These are phyloP conservation scores for Nymphaea thermarum DNA, from an alignment of 164 flowering plant genomes.

Conservation along the genomic window DNA sequence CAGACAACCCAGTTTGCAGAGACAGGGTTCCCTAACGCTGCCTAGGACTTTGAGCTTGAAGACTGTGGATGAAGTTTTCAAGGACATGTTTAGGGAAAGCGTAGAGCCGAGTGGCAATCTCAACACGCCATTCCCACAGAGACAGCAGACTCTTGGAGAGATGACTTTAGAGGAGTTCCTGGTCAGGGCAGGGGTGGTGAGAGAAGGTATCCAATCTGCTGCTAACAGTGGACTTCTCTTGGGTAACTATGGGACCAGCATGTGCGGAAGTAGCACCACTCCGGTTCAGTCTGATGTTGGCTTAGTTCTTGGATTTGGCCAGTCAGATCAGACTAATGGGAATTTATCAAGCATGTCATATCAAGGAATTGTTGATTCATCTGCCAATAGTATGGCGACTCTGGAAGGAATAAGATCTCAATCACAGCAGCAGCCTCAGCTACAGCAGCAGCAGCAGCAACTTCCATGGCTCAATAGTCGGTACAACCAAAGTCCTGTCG, in stretches of 20 bases:
- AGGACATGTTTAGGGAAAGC: constrained; percentile 35
- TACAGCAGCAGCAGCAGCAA: constrained; percentile 14
- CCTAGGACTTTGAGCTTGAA: constrained; percentile 29
- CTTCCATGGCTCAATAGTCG: background rate
- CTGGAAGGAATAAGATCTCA: background rate
- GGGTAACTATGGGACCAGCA: background rate
- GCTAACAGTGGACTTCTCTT: background rate
- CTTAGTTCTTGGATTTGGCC: constrained; percentile 13
- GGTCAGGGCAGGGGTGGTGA: constrained; percentile 62
- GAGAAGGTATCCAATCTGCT: constrained; percentile 33
- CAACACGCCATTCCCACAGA: constrained; percentile 15
- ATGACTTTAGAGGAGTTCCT: constrained; percentile 83
- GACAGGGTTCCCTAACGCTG: constrained; percentile 25
- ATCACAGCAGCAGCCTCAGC: constrained; percentile 14
- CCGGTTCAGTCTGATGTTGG: background rate
- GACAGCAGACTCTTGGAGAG: constrained; percentile 27
- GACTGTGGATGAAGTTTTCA: constrained; percentile 77
- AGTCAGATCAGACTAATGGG: constrained; percentile 10
- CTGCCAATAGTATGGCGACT: background rate
- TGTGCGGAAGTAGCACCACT: background rate
- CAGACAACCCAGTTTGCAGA: constrained; percentile 8
- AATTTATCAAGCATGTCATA: background rate
- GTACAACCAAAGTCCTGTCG: background rate
- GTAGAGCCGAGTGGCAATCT: constrained; percentile 9
- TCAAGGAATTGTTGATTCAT: background rate